Base-by-base conservation (phyloP, 768 basidiomycete species). In the Udeniomyces megalosporus region DNA sequence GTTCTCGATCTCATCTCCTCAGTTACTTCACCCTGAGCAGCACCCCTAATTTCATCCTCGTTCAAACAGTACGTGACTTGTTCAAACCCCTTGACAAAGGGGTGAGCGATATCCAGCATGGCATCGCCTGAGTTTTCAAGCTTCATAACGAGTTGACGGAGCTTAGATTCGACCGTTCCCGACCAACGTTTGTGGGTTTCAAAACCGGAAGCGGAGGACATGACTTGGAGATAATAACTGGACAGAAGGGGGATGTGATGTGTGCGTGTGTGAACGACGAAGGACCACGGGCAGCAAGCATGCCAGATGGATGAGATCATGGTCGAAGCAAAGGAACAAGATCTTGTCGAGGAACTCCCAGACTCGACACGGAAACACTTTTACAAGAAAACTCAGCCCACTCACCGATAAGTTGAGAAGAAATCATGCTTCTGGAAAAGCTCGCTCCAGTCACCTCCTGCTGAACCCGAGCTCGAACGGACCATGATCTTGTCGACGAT, bases 141-240 rank as follows among this genome's bases (percentile, higher is more conserved):
- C 76, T 95, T 95, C 84, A 93, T 92, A 60, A 99, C 91, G 31
- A 99, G 80, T 73, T 91, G 91, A 48, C 95, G 84, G 77, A 97
- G 80, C 69, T 87, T 82, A 24, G 95, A 96, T 76, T 99, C 93
- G 31, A 99, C 95, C n/a, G 92, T 96, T 48, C 93, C 93, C n/a
- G 90, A 75, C 83, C 84, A 85, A 53, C 53, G 51, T 22, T 60
- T 60, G 52, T 65, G 58, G 17, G 51, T 59, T 4, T 65, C 63
- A 32, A 35, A 31, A 29, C 63, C 63, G 2, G 57, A 59, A 15
- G 63, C 58, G 46, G 58, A 59, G 14, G 63, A 65, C 51, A 65
- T 65, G 44, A 65, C 58, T 44, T 65, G 63, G 11, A 65, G 63
- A 35, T 65, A 65, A 58, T 65, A 65, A 10, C 62, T 63, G 48